Evolutionary conservation across 1,284 basidiomycete species (phyloP), one percentile per base, ranked within the genome.

Genomic region (Mixia osmundae): DNA sequence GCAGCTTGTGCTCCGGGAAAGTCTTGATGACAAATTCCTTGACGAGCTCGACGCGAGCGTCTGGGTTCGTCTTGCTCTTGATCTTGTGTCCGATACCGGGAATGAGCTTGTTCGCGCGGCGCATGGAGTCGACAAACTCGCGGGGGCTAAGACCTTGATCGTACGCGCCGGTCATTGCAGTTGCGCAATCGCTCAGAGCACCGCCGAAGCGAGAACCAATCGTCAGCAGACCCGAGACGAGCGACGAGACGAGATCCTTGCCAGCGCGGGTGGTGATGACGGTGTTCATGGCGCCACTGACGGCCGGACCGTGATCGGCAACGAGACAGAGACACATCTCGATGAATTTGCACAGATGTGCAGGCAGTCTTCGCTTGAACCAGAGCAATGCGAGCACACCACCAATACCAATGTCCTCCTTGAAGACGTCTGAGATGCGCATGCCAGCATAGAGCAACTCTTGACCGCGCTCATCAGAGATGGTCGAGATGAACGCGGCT

Each of bases 311-410:
- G 63, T 97, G 89, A 61, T 97, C 89, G 49, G 87, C 89, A 18
- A 87, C 95, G 47, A 97, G 68, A 80, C 91, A 91, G 55, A 97
- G 70, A 41, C 94, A 83, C 89, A 95, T 97, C 68, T 97, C 89
- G 58, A 97, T 76, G 66, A 97, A 94, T 65, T 89, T 91, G 57
- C 76, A 71, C 29, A 78, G 78, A 65, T 72, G 80, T 30, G 68
- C 60, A 16, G 77, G 78, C 40, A 61, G 59, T 46, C 80, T 75
- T 50, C 85, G 71, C 68, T 94, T 95, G 72, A 94, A 95, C 89
- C 89, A 95, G 49, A 97, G 66, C 51, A 97, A 65, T 44, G 72
- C 74, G 54, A 97, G 78, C 52, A 95, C 91, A 67, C 89, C 89
- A 45, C 89, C 89, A 47, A 97, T 68, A 47, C 91, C 89, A 45